Percentiles rank a stretch among this genome's conserved stretches.
Conservation (phyloP, 164 flowering plant genomes). For the Vitis riparia region DNA sequence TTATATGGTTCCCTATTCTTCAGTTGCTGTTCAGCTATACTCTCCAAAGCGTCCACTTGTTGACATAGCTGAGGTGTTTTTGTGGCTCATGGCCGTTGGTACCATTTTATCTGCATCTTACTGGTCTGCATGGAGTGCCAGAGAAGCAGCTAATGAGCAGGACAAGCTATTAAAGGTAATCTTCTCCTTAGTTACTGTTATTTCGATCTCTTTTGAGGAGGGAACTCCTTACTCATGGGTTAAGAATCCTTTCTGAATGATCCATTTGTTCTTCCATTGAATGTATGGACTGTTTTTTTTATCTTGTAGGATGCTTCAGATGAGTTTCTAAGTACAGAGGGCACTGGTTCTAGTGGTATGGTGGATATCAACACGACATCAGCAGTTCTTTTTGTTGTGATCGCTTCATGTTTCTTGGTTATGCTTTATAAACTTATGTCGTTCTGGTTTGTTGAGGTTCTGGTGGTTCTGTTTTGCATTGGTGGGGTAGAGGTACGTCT, state of each 20-base stretch:
- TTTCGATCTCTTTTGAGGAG: background rate
- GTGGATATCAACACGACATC: conserved; percentile 81
- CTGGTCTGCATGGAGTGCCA: conserved; percentile 98
- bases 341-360: conserved; percentile 45
- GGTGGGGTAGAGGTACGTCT: conserved; percentile 93
- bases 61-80: conserved; percentile 96
- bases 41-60: conserved; percentile 86
- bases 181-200: background rate
- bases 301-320: conserved; percentile 77
- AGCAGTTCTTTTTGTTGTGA: conserved; percentile 77
- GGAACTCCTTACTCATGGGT: background rate
- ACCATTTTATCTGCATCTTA: conserved; percentile 90
- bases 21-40: conserved; percentile 90
- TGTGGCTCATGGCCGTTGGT: conserved; percentile 99
- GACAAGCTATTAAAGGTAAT: conserved; percentile 84
- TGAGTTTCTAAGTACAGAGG: conserved; percentile 40
- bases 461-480: conserved; percentile 94
- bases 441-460: conserved; percentile 78
- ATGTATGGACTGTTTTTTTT: conserved; percentile 1
- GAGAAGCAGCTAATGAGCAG: conserved; percentile 89
- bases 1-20: conserved; percentile 3
- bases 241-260: background rate
- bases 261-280: conserved; percentile 3
- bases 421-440: conserved; percentile 97
- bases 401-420: conserved; percentile 94